phyloP scores from a whole-genome alignment of 495 filamentous ascomycete genomes.

The Staphylotrichum tortipilum region DNA sequence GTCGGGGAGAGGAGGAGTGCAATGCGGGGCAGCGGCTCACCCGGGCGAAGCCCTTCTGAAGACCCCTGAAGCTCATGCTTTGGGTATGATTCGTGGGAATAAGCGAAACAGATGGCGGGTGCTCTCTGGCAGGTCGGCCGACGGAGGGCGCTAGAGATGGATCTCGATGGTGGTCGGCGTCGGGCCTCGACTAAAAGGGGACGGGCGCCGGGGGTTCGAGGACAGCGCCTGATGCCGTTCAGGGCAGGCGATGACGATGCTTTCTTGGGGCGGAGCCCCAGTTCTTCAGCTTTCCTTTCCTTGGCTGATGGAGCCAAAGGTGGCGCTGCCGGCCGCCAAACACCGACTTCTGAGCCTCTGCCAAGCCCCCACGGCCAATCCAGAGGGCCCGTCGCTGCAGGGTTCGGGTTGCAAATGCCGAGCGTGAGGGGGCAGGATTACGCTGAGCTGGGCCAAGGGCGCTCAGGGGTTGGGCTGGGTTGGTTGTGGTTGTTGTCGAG shows the following conservation, averaged over 20 bases:
- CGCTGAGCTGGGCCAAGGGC: no score
- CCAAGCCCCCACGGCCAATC: neutral
- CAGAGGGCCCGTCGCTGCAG: no score
- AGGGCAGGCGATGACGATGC: slow-evolving; percentile 22
- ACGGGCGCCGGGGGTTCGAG: no score
- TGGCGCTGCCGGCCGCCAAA: slow-evolving; percentile 12
- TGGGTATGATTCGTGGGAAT: neutral
- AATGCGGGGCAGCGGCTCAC: slow-evolving; percentile 34
- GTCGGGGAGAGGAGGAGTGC: neutral
- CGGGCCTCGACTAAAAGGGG: no score
- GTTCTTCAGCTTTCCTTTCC: slow-evolving; percentile 9
- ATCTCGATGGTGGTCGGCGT: neutral
- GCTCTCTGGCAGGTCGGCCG: neutral
- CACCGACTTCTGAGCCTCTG: neutral
- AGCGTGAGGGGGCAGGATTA: no score
- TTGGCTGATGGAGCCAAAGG: slow-evolving; percentile 21
- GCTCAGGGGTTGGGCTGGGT: neutral
- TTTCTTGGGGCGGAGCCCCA: slow-evolving; percentile 14
- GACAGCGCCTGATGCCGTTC: slow-evolving; percentile 8
- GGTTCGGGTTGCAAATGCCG: neutral
- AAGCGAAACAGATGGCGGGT: neutral
- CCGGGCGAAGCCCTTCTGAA: slow-evolving; percentile 78
- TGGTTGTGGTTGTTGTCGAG: no score
- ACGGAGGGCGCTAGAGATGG: neutral
- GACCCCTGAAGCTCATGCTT: slow-evolving; percentile 92